Base-by-base conservation (phyloP, 2,329 filamentous ascomycete genomes). In the Dactylella cylindrospora region DNA sequence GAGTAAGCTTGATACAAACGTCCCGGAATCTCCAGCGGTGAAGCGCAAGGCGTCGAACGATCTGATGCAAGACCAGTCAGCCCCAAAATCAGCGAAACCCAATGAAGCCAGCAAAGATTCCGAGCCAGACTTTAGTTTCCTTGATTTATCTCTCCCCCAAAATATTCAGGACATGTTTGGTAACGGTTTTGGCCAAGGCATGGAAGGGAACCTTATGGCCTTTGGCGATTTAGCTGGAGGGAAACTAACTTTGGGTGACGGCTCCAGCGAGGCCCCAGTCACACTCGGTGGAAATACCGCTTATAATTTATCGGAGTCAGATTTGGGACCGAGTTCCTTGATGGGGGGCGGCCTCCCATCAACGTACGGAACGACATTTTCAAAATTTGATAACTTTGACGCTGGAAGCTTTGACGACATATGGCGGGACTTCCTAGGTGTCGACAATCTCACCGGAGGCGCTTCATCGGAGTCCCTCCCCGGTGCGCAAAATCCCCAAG, bases 61-160 rank as follows among this genome's bases (percentile, higher is more conserved):
- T 2, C 17, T 41, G 1, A 8, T 28, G 1, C 12, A 6, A 2
- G 36, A 50, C 12, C 22, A 49, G 7, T 23, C 28, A 8, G 3
- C 39, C 15, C 1, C 32, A 23, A 45, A 35, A n/a, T 32, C 31
- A 3, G 10, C 5, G 12, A 29, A 17, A n/a, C 28, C 29, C 19
- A 25, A 38, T 15, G 17, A 28, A n/a, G 12, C 13, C 5, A 3
- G 15, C 17, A 39, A 46, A 41, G 3, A 39, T 2, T 23, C 38
- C 5, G 54, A 46, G 20, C 13, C 25, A 12, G 28, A 40, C 20
- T 39, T 49, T n/a, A 40, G 20, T 5, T 13, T 45, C 5, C 31
- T 62, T 25, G 49, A 54, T 15, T 29, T 53, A 13, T 25, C 35
- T 2, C 19, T 62, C n/a, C 49, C 49, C 2, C 57, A 44, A 29